phyloP scores from a whole-genome alignment of 352 stramenopile genomes.

The Pythium plurisporium region DNA sequence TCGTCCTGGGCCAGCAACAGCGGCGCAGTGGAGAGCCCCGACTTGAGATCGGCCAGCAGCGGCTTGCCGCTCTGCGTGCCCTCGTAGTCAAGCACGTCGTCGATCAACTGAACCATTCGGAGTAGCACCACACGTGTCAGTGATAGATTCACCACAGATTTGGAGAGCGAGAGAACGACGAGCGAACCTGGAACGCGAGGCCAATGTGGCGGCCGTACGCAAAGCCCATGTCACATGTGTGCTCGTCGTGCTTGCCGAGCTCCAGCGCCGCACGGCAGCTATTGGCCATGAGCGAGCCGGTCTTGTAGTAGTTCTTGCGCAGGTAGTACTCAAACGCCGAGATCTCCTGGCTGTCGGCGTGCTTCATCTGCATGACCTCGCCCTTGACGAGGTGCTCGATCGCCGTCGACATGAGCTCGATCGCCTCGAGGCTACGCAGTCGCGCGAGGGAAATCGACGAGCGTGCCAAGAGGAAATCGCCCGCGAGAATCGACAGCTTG shows the following conservation, averaged over 20 bases:
- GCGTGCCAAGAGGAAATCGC: slow-evolving; percentile 97
- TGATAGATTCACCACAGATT: too few relatives aligned
- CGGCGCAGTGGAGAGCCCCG: slow-evolving; percentile 95
- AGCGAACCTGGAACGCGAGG: slow-evolving; percentile 97
- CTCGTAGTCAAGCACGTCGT: slow-evolving; percentile 99
- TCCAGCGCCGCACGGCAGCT: slow-evolving; percentile 93
- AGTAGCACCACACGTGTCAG: not conserved
- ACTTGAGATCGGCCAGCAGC: slow-evolving; percentile 93
- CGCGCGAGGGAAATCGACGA: slow-evolving; percentile 95
- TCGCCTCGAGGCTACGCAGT: slow-evolving; percentile 92
- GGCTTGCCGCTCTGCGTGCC: slow-evolving; percentile 93
- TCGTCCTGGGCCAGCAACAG: slow-evolving; percentile 95
- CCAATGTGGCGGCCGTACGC: slow-evolving; percentile 97
- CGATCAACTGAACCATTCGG: slow-evolving; percentile 77
- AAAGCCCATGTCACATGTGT: slow-evolving; percentile 88
- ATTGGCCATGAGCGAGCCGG: slow-evolving; percentile 98
- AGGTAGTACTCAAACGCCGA: slow-evolving; percentile 95
- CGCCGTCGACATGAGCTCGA: slow-evolving; percentile 97
- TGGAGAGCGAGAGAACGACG: not conserved
- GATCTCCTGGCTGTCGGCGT: slow-evolving; percentile 62
- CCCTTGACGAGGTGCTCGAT: slow-evolving; percentile 99
- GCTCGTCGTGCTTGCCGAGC: slow-evolving; percentile 87
- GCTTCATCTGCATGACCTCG: slow-evolving; percentile 99
- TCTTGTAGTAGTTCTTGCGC: slow-evolving; percentile 99
- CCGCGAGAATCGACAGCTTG: slow-evolving; percentile 97